Percentiles rank a stretch among this genome's conserved stretches.
These are phyloP conservation scores for Tirmania nivea DNA, from an alignment of 495 filamentous ascomycete species.

Conservation along the genomic window DNA sequence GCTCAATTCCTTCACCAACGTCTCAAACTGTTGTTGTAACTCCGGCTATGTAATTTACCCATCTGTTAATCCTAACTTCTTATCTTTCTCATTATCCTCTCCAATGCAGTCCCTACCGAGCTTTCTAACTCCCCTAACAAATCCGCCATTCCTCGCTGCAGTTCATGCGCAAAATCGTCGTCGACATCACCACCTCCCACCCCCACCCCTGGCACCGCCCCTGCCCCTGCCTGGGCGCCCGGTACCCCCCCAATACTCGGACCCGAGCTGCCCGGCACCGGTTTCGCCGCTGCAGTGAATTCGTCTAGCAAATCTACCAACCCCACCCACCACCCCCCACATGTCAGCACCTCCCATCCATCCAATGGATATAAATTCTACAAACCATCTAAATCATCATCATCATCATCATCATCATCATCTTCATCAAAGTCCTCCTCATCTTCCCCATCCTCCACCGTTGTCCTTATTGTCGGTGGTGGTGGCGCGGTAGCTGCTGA, in stretches of 20 bases:
- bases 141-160: slow-evolving; percentile 72
- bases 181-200: slow-evolving; percentile 19
- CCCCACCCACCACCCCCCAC: not conserved
- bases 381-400: slow-evolving; percentile 78
- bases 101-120: slow-evolving; percentile 23
- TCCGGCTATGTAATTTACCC: slow-evolving; percentile 30
- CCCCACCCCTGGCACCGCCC: not conserved
- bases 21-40: slow-evolving; percentile 68
- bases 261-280: not conserved
- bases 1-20: slow-evolving; percentile 57
- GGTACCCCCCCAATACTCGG: too few relatives aligned
- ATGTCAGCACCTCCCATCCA: not conserved
- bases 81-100: slow-evolving; percentile 2
- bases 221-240: not conserved
- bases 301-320: not conserved
- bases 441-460: slow-evolving; percentile 20
- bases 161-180: slow-evolving; percentile 59
- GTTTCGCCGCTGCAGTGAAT: not conserved
- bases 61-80: not conserved
- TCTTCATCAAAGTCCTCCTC: slow-evolving; percentile 60
- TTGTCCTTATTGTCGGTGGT: too few relatives aligned
- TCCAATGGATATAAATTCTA: not conserved
- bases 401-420: slow-evolving; percentile 25
- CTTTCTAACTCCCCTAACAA: slow-evolving; percentile 48
- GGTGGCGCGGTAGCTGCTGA: too few relatives aligned